Percentiles rank a stretch among this genome's conserved stretches.
Conservation (phyloP, 1,284 basidiomycete genomes). For the Chondrostereum purpureum region DNA sequence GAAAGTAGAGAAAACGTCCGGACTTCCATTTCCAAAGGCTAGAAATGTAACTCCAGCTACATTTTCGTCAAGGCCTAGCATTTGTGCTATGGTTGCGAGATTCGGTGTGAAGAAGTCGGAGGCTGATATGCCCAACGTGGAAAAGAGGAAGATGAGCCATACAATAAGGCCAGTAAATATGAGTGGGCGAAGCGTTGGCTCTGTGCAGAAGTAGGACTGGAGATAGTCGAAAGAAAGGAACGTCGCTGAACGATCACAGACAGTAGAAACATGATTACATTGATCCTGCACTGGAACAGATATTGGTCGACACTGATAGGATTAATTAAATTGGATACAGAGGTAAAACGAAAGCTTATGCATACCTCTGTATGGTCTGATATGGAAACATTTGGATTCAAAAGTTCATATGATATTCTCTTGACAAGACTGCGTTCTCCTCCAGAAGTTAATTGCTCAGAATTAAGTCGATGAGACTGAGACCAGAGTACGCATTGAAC, state of each 20-base stretch:
- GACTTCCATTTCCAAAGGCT: slow-evolving; percentile 90
- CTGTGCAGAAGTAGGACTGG: slow-evolving; percentile 61
- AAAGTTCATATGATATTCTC: slow-evolving; percentile 30
- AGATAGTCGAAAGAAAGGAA: slow-evolving; percentile 68
- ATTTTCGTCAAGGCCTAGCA: slow-evolving; percentile 82
- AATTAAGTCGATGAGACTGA: slow-evolving; percentile 45
- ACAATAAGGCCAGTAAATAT: slow-evolving; percentile 57
- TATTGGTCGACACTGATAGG: slow-evolving; percentile 53
- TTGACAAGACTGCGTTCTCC: slow-evolving; percentile 29
- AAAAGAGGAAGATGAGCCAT: slow-evolving; percentile 83
- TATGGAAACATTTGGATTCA: slow-evolving; percentile 19
- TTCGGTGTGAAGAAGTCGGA: slow-evolving; percentile 97
- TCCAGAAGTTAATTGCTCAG: slow-evolving; percentile 17
- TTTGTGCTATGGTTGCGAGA: slow-evolving; percentile 76
- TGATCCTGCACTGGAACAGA: slow-evolving; percentile 47
- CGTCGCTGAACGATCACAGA: slow-evolving; percentile 52
- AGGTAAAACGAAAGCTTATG: not conserved
- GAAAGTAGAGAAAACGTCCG: slow-evolving; percentile 92
- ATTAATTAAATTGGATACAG: slow-evolving; percentile 9
- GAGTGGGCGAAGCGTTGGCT: slow-evolving; percentile 43
- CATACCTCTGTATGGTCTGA: slow-evolving; percentile 18
- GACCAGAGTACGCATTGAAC: slow-evolving; percentile 61
- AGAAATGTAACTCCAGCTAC: slow-evolving; percentile 91
- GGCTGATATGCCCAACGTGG: slow-evolving; percentile 85
- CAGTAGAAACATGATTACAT: slow-evolving; percentile 52